These are phyloP conservation scores for Mucor circinelloides DNA, from an alignment of 371 early-diverging fungal genomes.

Conservation along the genomic window DNA sequence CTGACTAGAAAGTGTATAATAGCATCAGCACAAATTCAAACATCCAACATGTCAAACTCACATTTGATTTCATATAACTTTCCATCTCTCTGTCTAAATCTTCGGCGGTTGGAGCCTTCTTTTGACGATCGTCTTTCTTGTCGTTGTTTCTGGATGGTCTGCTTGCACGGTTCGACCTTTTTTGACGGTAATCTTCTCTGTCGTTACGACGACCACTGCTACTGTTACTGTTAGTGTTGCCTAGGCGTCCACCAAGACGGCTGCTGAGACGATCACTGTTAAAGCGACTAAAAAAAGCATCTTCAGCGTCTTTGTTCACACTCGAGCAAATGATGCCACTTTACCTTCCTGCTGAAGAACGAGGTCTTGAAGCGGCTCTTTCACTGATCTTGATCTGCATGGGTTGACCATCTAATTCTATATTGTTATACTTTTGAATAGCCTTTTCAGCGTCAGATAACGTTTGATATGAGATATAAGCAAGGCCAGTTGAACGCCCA, in stretches of 20 bases:
- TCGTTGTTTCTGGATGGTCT: not conserved
- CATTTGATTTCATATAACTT: slow-evolving; percentile 40
- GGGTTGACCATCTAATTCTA: slow-evolving; percentile 39
- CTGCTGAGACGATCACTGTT: not conserved
- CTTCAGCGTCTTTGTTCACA: not conserved
- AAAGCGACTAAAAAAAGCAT: slow-evolving; percentile 11
- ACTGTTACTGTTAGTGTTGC: not conserved
- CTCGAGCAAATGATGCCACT: not conserved
- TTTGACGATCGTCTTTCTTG: slow-evolving; percentile 13
- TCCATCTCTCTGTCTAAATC: slow-evolving; percentile 50
- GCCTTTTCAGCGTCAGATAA: slow-evolving; percentile 39
- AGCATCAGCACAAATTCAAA: too few species aligned
- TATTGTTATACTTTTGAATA: slow-evolving; percentile 43
- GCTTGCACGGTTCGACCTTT: slow-evolving; percentile 1
- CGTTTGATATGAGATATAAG: slow-evolving; percentile 29
- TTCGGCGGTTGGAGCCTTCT: slow-evolving; percentile 18
- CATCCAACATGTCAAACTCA: slow-evolving; percentile 1
- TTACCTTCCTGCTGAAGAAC: not conserved
- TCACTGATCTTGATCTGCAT: slow-evolving; percentile 11
- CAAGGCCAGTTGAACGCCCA: slow-evolving; percentile 49
- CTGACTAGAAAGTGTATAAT: not conserved
- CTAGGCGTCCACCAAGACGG: not conserved
- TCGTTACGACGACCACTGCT: not conserved
- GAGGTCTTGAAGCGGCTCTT: slow-evolving; percentile 1
- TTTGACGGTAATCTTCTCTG: slow-evolving; percentile 10